Evolutionary conservation across 768 basidiomycete genomes (phyloP), one percentile per base, ranked within the genome.

Genomic region (Suillus plorans): DNA sequence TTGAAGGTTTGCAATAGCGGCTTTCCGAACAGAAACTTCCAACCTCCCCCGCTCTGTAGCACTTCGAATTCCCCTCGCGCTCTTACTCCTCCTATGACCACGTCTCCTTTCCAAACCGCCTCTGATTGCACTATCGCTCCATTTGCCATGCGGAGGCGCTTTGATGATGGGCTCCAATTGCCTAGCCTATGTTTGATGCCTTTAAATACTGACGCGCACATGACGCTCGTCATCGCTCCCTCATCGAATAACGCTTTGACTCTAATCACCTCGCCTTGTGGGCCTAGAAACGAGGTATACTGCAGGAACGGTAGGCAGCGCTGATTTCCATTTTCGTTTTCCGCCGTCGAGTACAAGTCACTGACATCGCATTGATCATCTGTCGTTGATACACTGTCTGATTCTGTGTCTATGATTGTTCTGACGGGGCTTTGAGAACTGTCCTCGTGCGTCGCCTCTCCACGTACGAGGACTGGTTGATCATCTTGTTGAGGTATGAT

Each of bases 21-120:
- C 61, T 78, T 78, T 6, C 74, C 72, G 20, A 78, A 68, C 0
- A 78, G 58, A 14, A 78, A 64, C 20, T 68, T 64, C 73, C 71
- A 78, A 1, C 70, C 70, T 0, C 71, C 49, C 0, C 49, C 22
- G 2, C 49, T 50, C 5, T 50, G 49, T 1, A 50, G 6, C 2
- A 50, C 49, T 25, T 50, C 49, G 3, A 50, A 50, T 25, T 50
- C 49, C 1, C 49, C 49, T 3, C 7, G 13, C 3, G 14, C 13
- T 22, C 20, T 0, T 50, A 25, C 9, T 25, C 49, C 22, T 50
- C 49, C 49, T 25, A 50, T 50, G 5, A 5, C 6, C 12, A 50
- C 49, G 6, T 50, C 49, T 14, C 22, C 49, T 16, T 14, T 25
- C 49, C 49, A 50, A 0, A 50, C 25, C 0, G 12, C 47, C 13